These are phyloP conservation scores for Phytophthora niederhauseri DNA, from an alignment of 352 stramenopile species.

Conservation along the genomic window DNA sequence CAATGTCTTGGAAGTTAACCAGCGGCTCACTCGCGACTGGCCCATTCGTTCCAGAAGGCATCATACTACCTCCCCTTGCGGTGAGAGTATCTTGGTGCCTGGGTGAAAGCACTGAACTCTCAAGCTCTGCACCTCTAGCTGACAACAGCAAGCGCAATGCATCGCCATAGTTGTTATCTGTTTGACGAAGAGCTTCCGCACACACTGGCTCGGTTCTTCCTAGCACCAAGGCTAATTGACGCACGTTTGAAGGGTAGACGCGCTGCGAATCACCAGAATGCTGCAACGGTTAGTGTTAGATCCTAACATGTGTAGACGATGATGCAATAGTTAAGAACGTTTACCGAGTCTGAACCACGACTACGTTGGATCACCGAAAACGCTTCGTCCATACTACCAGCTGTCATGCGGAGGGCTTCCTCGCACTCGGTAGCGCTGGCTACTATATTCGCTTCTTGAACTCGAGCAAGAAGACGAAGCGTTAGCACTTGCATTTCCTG, in stretches of 20 bases:
- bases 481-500: conserved; percentile 37
- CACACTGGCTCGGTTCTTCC: conserved; percentile 57
- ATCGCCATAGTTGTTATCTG: conserved; percentile 51
- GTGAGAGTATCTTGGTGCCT: conserved; percentile 7
- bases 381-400: conserved; percentile 42
- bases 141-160: conserved; percentile 72
- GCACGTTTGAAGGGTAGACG: conserved; percentile 46
- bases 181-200: conserved; percentile 59
- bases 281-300: conserved; percentile 12
- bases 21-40: neutral
- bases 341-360: conserved; percentile 18
- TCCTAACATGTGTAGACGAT: neutral
- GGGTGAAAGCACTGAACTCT: conserved; percentile 14
- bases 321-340: neutral
- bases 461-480: conserved; percentile 31
- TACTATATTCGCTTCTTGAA: conserved; percentile 39
- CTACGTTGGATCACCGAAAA: conserved; percentile 28
- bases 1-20: too few species aligned
- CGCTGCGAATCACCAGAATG: conserved; percentile 21
- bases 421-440: conserved; percentile 42
- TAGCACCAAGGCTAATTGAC: conserved; percentile 57
- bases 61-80: neutral
- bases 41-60: neutral
- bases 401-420: conserved; percentile 42
- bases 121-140: conserved; percentile 37